A percentile compares a stretch with the other conserved stretches of the same genome.
Conservation (phyloP, 371 early-diverging fungal species). For the Rhizopus microsporus region DNA sequence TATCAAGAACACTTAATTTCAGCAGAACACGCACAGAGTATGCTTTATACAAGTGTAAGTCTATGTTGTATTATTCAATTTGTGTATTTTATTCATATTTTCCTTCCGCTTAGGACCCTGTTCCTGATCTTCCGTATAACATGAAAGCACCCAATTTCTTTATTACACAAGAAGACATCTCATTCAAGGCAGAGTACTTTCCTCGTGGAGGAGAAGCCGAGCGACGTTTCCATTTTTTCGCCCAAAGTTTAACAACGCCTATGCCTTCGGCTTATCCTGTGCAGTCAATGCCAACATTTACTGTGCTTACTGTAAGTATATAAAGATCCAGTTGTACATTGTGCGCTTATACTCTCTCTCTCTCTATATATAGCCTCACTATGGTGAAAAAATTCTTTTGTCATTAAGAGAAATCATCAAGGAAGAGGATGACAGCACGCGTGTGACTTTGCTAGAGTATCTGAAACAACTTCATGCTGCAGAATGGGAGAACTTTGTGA, state of each 20-base stretch:
- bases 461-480: constrained; percentile 81
- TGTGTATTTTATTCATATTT: neutral
- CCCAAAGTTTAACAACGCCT: constrained; percentile 83
- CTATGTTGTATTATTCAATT: neutral
- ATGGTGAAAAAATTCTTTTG: constrained; percentile 85
- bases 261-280: constrained; percentile 86
- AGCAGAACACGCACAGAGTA: constrained; percentile 74
- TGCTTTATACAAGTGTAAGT: constrained; percentile 73
- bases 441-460: constrained; percentile 85
- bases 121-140: constrained; percentile 69
- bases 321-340: neutral
- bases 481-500: constrained; percentile 93
- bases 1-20: constrained; percentile 85
- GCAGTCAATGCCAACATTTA: constrained; percentile 86
- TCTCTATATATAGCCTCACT: constrained; percentile 67
- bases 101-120: constrained; percentile 25
- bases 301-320: constrained; percentile 69
- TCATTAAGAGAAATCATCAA: constrained; percentile 83
- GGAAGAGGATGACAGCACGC: constrained; percentile 80
- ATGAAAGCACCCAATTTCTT: constrained; percentile 85
- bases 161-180: constrained; percentile 80
- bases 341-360: neutral
- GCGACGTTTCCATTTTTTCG: constrained; percentile 87
- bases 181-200: constrained; percentile 77
- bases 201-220: constrained; percentile 83